These are phyloP conservation scores for Neurospora sp. DNA, from an alignment of 495 filamentous ascomycete genomes.

Conservation along the genomic window DNA sequence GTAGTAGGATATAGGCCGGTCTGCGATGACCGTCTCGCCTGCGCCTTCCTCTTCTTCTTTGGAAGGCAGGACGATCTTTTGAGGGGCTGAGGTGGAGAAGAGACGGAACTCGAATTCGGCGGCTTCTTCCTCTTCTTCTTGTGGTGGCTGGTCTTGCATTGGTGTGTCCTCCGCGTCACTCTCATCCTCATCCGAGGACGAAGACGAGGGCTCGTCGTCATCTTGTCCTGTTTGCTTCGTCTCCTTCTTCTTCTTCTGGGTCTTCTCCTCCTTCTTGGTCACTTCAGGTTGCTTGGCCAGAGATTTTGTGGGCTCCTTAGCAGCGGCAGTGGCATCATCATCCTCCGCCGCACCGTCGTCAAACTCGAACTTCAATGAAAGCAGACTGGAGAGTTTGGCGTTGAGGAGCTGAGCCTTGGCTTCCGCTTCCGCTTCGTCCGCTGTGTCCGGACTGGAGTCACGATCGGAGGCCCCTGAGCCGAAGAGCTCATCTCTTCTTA, in stretches of 20 bases:
- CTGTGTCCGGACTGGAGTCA: constrained; percentile 10
- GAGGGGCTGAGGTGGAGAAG: constrained; percentile 34
- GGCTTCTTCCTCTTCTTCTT: constrained; percentile 14
- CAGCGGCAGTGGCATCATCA: not conserved
- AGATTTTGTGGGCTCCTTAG: not conserved
- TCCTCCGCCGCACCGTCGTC: not conserved
- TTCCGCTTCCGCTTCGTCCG: constrained; percentile 15
- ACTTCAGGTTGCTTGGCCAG: not conserved
- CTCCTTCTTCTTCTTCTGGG: not conserved
- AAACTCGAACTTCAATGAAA: constrained; percentile 23
- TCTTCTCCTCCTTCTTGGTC: not conserved
- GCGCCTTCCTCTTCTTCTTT: constrained; percentile 16
- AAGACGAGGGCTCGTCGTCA: not conserved
- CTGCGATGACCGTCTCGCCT: constrained; percentile 28
- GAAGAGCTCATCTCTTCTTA: constrained; percentile 42
- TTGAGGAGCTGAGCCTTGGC: constrained; percentile 27
- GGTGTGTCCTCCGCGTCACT: not conserved
- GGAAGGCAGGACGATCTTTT: constrained; percentile 25
- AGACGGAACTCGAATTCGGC: constrained; percentile 43
- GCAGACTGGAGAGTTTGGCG: constrained; percentile 29
- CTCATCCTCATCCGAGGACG: not conserved
- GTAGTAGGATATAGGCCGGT: constrained; percentile 35
- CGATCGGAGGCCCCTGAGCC: constrained; percentile 21
- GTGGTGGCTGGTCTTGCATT: not conserved
- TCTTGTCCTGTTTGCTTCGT: not conserved